These are phyloP conservation scores for Dryas integrifolia DNA, from an alignment of 331 rosid genomes.

Conservation along the genomic window DNA sequence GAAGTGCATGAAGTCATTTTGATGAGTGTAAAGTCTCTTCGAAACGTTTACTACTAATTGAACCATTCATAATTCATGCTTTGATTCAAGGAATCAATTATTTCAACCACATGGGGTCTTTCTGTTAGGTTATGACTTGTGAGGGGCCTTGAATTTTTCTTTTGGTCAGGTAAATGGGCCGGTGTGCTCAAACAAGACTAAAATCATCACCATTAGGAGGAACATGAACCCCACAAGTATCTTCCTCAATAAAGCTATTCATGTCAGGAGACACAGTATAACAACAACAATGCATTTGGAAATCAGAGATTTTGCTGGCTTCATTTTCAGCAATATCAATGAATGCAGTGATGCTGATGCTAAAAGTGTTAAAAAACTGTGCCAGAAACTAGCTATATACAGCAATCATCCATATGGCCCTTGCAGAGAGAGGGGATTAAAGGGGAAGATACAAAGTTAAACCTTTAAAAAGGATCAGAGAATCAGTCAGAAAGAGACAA, in stretches of 20 bases:
- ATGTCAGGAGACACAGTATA: not conserved
- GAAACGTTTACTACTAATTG: not conserved
- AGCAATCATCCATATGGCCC: constrained; percentile 12
- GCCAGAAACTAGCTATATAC: not conserved
- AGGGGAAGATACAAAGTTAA: not conserved
- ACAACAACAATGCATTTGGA: not conserved
- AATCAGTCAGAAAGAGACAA: constrained; percentile 3
- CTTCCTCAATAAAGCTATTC: not conserved
- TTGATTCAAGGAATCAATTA: not conserved
- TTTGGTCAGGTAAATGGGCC: not conserved
- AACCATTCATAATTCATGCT: not conserved
- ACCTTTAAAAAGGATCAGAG: constrained; percentile 10
- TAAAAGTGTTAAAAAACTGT: not conserved
- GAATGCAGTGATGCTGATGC: not conserved
- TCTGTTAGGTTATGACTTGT: not conserved
- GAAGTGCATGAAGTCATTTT: too few species aligned
- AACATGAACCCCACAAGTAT: not conserved
- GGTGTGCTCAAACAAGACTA: not conserved
- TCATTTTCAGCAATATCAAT: not conserved
- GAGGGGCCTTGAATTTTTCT: not conserved
- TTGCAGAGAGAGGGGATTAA: not conserved
- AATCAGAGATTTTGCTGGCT: not conserved
- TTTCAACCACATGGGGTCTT: not conserved
- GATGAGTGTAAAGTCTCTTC: too few species aligned
- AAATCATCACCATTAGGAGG: not conserved